A percentile compares a stretch with the other conserved stretches of the same genome.
phyloP scores from a whole-genome alignment of 2,329 filamentous ascomycete genomes.

The Trichoderma gracile region DNA sequence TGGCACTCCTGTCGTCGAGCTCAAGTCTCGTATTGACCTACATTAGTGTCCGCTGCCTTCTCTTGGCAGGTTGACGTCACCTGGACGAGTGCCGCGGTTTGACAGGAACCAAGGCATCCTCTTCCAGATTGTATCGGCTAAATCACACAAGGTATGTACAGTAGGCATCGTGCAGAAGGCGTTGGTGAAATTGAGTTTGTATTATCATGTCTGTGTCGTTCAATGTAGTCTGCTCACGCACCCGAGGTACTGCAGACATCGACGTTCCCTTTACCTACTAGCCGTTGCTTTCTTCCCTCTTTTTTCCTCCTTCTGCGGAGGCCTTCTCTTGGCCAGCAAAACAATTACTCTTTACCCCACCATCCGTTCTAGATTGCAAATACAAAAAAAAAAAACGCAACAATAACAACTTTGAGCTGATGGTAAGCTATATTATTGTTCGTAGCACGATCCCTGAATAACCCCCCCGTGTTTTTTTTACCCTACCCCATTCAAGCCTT shows the following conservation, averaged over 20 bases:
- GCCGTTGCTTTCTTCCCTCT: constrained; percentile 13
- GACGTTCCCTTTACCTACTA: constrained; percentile 19
- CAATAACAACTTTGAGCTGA: constrained; percentile 28
- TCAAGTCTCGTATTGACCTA: constrained; percentile 19
- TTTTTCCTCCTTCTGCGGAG: constrained; percentile 14
- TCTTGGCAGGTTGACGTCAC: constrained; percentile 25
- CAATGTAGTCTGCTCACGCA: constrained; percentile 5
- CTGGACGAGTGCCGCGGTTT: background rate
- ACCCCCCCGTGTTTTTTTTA: constrained; percentile 25
- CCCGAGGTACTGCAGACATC: constrained; percentile 14
- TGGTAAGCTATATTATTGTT: constrained; percentile 20
- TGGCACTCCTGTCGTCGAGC: constrained; percentile 4
- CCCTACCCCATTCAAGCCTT: constrained; percentile 45
- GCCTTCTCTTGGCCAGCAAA: constrained; percentile 23
- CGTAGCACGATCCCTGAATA: constrained; percentile 29
- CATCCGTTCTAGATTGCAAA: constrained; percentile 40
- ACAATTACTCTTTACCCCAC: constrained; percentile 30
- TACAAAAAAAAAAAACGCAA: constrained; percentile 37
- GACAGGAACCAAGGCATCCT: background rate
- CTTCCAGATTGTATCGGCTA: background rate
- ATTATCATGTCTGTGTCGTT: constrained; percentile 26
- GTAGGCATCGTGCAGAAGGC: background rate
- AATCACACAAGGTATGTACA: background rate
- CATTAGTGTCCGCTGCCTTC: constrained; percentile 12
- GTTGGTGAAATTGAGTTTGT: constrained; percentile 21